Evolutionary conservation across 306 rosid genomes (phyloP), one percentile per base, ranked within the genome.

Genomic region (Acacia melanoxylon): DNA sequence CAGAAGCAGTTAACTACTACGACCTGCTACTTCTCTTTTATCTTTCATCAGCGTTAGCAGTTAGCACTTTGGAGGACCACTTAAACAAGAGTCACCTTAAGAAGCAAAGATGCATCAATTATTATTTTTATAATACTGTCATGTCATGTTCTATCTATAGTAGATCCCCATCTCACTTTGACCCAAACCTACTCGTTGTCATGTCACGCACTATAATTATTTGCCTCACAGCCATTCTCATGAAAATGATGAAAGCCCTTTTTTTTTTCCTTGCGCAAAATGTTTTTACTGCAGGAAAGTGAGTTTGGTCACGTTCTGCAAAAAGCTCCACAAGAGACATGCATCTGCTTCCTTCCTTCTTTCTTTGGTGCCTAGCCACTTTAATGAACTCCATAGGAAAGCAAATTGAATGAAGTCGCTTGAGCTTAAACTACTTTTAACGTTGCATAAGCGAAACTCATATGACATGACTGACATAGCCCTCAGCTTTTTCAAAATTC

Each of bases 381-480:
- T 11, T 51, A 16, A 71, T 71, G 3, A 56, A n/a, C n/a, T 62
- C 76, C 67, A 78, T 61, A 78, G 74, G 45, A 19, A 78, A 37
- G 82, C 66, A 75, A 72, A 49, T 58, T 62, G 74, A 58, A 68
- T 62, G 74, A 83, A 29, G 78, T 72, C 40, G 8, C 83, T 54
- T 48, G 81, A 5, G 17, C 52, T 44, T 25, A 24, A 22, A 56
- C 70, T 49, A 59, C 76, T 69, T 68, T 78, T 80, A 42, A 77
- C 78, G 77, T 88, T 82, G 71, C 88, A 72, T 41, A 48, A 65
- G 84, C 66, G 65, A 75, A 75, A 44, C 31, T 91, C 93, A 83
- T 84, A 91, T 90, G 91, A 84, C 83, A 91, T 90, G 91, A 86
- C 69, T 61, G 66, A 86, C 92, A 89, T 78, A 78, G 59, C 81